These are phyloP conservation scores for Exsudoporus frostii DNA, from an alignment of 768 basidiomycete species.

Conservation along the genomic window DNA sequence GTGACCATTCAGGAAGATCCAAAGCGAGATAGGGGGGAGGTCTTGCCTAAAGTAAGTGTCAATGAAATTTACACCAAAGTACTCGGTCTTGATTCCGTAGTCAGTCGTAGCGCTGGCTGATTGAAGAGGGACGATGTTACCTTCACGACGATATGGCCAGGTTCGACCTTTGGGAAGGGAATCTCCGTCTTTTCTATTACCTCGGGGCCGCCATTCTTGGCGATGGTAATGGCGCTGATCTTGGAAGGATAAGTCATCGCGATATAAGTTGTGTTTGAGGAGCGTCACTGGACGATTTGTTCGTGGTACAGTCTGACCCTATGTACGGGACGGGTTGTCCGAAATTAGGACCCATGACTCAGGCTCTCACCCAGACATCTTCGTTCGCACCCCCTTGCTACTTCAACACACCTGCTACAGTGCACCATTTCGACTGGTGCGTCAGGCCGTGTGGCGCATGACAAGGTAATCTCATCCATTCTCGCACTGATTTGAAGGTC, in stretches of 20 bases:
- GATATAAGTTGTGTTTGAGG: conserved; percentile 21
- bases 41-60: conserved; percentile 75
- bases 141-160: conserved; percentile 54
- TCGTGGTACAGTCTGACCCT: too few relatives aligned
- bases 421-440: too few relatives aligned
- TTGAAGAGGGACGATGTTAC: conserved; percentile 9
- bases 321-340: too few relatives aligned
- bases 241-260: conserved; percentile 56
- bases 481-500: too few relatives aligned
- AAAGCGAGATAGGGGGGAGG: background rate
- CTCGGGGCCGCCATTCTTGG: conserved; percentile 72
- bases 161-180: conserved; percentile 63
- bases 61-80: conserved; percentile 83
- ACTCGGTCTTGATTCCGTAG: conserved; percentile 51
- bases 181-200: conserved; percentile 65
- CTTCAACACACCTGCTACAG: too few relatives aligned
- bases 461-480: too few relatives aligned
- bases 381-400: too few relatives aligned
- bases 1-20: background rate
- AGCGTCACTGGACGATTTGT: too few relatives aligned
- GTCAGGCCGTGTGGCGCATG: too few relatives aligned
- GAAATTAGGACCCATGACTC: too few relatives aligned
- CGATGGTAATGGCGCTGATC: conserved; percentile 69
- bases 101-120: background rate
- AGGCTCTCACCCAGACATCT: too few relatives aligned